Evolutionary conservation across 192 early-diverging fungal species (phyloP), one percentile per base, ranked within the genome.

Genomic region (Coemansia sp.): DNA sequence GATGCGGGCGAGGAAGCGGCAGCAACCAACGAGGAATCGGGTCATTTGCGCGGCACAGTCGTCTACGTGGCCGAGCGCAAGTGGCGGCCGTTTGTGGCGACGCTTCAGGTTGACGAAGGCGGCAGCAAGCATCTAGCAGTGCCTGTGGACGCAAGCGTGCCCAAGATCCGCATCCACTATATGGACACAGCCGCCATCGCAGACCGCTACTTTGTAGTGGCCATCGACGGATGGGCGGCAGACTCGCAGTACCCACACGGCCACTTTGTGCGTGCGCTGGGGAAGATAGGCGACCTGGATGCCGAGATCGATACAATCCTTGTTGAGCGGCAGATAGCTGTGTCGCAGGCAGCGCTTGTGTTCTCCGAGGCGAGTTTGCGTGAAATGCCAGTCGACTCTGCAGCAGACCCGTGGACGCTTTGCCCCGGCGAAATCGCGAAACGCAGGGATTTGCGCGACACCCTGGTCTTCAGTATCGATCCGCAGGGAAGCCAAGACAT

Each of bases 401-500:
- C 62, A 0, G 69, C 78, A 7, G 23, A 44, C 0, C 87, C 88
- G 0, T 92, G 91, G 91, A 18, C 24, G 58, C 89, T 88, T 4
- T 57, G 51, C 6, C 55, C 52, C 15, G 62, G 68, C 33, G 87
- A 88, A 9, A 18, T 75, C 9, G 52, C 20, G 5, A 24, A 56
- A 2, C 57, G 81, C 18, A 62, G 76, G 46, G 81, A 83, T 51
- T 60, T 83, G 66, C 68, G 81, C 18, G 76, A 69, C 59, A 49
- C 75, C 34, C 83, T 78, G 30, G 48, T 88, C 1, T 86, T 85
- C 64, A 92, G 92, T 63, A 92, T 93, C 62, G 92, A 93, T 66
- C 92, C 92, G 6, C 85, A 79, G 15, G 89, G 89, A 64, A 89
- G 90, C 72, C 87, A 91, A 73, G 91, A 93, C 74, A 93, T 93